Base-by-base conservation (phyloP, 805 yeast species). In the Candida boidinii region DNA sequence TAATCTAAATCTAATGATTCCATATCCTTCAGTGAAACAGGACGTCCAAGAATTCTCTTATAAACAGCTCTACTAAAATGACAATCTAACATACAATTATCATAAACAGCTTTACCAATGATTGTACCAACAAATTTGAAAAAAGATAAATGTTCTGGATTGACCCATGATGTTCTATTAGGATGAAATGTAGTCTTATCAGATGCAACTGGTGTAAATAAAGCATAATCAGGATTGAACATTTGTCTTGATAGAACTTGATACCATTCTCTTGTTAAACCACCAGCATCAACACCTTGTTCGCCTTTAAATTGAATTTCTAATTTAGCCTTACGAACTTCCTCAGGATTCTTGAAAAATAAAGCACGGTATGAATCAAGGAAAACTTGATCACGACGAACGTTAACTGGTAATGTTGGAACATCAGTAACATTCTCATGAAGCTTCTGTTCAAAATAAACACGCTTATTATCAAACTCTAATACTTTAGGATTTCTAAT, bases 211-310 rank as follows among this genome's bases (percentile, higher is more conserved):
- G 97, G 95, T 1, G 81, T 66, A 53, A 90, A 92, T 40, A 92
- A 61, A 0, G 95, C 96, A 60, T 87, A 87, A 48, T 86, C 95
- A 0, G 97, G 94, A 52, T 90, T 87, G 60, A 92, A 86, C 85
- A 92, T 88, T 53, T 90, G 96, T 40, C 96, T 68, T 0, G 96
- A 78, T 29, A 92, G 58, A 5, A 88, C 95, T 53, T 88, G 96
- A 49, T 80, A 88, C 98, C 98, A 92, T 54, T 92, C 99, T 49
- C 99, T 68, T 0, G 96, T 84, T 12, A 92, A 79, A 26, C 99
- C 99, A 44, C 99, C 99, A 3, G 95, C 98, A 65, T 92, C 99
- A 30, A 92, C 84, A 44, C 97, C 99, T 34, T 81, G 81, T 56
- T 92, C 99, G 2, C 95, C 95, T 41, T 77, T 77, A 62, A 92